These are phyloP conservation scores for Metschnikowia similis DNA, from an alignment of 805 yeast genomes.

Conservation along the genomic window DNA sequence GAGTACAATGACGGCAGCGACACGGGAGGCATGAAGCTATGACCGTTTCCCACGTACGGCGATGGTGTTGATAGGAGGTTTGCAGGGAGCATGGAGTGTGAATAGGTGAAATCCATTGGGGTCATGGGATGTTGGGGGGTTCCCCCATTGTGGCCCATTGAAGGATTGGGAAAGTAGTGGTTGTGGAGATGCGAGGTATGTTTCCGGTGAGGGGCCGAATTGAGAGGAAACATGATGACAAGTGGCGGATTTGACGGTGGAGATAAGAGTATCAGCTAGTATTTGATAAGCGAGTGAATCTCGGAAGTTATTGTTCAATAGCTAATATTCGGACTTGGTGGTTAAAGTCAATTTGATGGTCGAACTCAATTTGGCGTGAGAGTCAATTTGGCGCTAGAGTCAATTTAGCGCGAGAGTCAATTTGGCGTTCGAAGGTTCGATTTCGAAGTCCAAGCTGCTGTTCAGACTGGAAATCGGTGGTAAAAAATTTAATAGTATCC, in stretches of 20 bases:
- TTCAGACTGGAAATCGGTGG: too few relatives aligned
- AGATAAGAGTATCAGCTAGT: too few relatives aligned
- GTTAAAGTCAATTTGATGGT: too few relatives aligned
- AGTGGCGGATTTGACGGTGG: neutral
- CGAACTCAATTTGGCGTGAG: too few relatives aligned
- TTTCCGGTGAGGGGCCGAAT: conserved; percentile 1
- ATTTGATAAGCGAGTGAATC: too few relatives aligned
- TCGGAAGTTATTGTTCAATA: too few relatives aligned
- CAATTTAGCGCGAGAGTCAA: too few relatives aligned
- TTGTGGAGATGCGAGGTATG: conserved; percentile 7
- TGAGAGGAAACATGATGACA: neutral
- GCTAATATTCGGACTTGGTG: too few relatives aligned
- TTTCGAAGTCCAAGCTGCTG: too few relatives aligned
- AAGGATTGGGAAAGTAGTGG: neutral
- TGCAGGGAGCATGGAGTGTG: conserved; percentile 59
- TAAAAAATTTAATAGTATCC: too few relatives aligned
- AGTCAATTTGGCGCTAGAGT: too few relatives aligned
- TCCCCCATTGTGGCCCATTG: neutral
- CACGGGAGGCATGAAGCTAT: conserved; percentile 21
- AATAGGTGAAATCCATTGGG: conserved; percentile 58
- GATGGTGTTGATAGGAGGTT: conserved; percentile 49
- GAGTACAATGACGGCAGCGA: conserved; percentile 8
- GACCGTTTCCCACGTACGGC: conserved; percentile 45
- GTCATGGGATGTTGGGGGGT: conserved; percentile 13
- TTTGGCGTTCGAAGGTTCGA: too few relatives aligned